Base-by-base conservation (phyloP, 805 yeast genomes). In the Huiozyma naganishii region DNA sequence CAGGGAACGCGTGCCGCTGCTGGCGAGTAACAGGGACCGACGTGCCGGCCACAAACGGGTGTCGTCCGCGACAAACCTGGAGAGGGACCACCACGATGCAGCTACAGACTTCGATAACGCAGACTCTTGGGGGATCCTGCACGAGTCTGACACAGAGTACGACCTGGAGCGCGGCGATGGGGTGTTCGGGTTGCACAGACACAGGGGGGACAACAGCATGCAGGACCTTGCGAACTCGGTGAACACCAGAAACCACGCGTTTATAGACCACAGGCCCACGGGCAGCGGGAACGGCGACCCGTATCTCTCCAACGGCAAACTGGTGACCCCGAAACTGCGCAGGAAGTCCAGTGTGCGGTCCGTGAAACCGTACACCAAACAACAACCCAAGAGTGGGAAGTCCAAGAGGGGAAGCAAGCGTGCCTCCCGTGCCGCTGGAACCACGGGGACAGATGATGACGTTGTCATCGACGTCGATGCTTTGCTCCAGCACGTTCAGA, bases 391-490 rank as follows among this genome's bases (percentile, higher is more conserved):
- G 38, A 13, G 40, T 17, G 35, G 13, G 5, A 40, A 36, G 38
- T 37, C 36, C 30, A 32, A 40, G 36, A 12, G 33, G n/a, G 9
- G 29, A 32, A 23, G 32, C 6, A 29, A 34, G 23, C 33, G 29
- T 17, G 29, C 30, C 5, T 10, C 7, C 12, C 33, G 33, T 30
- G 9, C 33, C 11, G 11, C 33, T 30, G 11, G 33, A 30, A 34
- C 13, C 7, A 28, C 27, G 9, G 23, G 23, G 23, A 37, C 27
- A 32, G 37, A 32, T 27, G 40, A 41, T 32, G 65, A 61, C 41
- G 65, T 61, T 6, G 59, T 61, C 6, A 59, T 61, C 29, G 65
- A 61, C 47, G 64, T 61, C 9, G 65, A 61, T 49, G 64, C 57
- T 9, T 40, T 61, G 32, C 54, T 61, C 55, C 50, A 59, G 41